A percentile compares a stretch with the other conserved stretches of the same genome.
Conservation (phyloP, 1,284 basidiomycete species). For the Spongispora temasekensis region DNA sequence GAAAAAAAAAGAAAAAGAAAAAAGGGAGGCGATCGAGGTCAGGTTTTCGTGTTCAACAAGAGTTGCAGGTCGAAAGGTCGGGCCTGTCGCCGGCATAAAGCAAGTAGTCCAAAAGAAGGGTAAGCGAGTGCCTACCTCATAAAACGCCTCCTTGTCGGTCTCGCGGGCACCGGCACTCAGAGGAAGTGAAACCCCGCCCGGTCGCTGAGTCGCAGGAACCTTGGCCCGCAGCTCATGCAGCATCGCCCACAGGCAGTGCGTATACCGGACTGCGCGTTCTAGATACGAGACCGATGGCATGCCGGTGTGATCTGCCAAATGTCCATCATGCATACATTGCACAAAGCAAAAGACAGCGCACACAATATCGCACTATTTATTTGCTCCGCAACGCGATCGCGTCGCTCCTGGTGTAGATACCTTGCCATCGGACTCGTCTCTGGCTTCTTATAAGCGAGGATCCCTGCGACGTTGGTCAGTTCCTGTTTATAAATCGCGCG, state of each 20-base stretch:
- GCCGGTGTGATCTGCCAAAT: slow-evolving; percentile 50
- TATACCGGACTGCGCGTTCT: slow-evolving; percentile 64
- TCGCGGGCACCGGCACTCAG: slow-evolving; percentile 10
- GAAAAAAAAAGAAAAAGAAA: slow-evolving; percentile 1
- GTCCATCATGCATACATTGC: no score
- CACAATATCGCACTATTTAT: slow-evolving; percentile 84
- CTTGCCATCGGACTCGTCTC: slow-evolving; percentile 67
- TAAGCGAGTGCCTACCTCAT: slow-evolving; percentile 21
- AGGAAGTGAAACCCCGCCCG: slow-evolving; percentile 37
- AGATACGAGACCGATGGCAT: slow-evolving; percentile 57
- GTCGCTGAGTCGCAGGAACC: slow-evolving; percentile 46
- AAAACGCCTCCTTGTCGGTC: slow-evolving; percentile 29
- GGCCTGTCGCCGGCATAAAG: slow-evolving; percentile 16
- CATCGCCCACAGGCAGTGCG: slow-evolving; percentile 54
- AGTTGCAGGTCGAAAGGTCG: slow-evolving; percentile 52
- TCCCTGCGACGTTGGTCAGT: slow-evolving; percentile 67
- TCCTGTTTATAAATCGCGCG: slow-evolving; percentile 65
- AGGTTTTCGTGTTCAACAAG: slow-evolving; percentile 49
- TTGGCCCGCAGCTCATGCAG: slow-evolving; percentile 52
- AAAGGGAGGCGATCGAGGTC: slow-evolving; percentile 14
- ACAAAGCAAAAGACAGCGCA: slow-evolving; percentile 39
- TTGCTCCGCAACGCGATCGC: slow-evolving; percentile 81
- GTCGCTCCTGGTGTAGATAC: slow-evolving; percentile 71
- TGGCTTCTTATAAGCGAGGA: slow-evolving; percentile 76
- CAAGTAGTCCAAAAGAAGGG: background rate